Evolutionary conservation across 2,329 filamentous ascomycete species (phyloP).

Genomic region (Lojkania enalia): DNA sequence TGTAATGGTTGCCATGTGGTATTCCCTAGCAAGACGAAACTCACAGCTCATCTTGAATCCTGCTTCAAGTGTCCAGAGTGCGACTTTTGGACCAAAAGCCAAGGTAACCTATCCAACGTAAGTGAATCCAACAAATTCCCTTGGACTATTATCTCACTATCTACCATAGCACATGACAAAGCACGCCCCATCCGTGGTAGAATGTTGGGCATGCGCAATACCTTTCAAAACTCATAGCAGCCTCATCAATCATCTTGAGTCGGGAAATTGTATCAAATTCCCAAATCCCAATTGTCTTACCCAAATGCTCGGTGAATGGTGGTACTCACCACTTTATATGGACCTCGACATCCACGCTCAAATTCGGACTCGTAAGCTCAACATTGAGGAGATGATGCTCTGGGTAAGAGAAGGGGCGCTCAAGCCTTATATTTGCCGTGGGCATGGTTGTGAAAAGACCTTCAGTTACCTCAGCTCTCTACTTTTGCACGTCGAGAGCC

Average conservation of each 20-base stretch:
- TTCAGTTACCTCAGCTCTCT: conserved; percentile 34
- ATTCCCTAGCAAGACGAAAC: conserved; percentile 33
- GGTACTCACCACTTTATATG: conserved; percentile 41
- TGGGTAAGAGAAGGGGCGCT: conserved; percentile 31
- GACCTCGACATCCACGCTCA: conserved; percentile 39
- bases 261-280: conserved; percentile 68
- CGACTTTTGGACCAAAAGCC: conserved; percentile 22
- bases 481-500: conserved; percentile 33
- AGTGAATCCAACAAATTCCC: conserved; percentile 5
- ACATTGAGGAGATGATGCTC: conserved; percentile 22
- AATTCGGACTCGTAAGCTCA: conserved; percentile 29
- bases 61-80: conserved; percentile 32
- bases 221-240: conserved; percentile 29
- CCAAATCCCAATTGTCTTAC: conserved; percentile 55
- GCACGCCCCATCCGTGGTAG: conserved; percentile 15
- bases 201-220: conserved; percentile 30
- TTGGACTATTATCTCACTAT: neutral
- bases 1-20: conserved; percentile 35
- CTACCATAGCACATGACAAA: conserved; percentile 33
- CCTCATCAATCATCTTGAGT: conserved; percentile 50
- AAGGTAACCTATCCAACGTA: conserved; percentile 29
- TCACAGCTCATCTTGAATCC: conserved; percentile 25
- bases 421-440: conserved; percentile 37
- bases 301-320: conserved; percentile 35
- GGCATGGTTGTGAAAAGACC: conserved; percentile 23